Evolutionary conservation across 768 basidiomycete species (phyloP).

Genomic region (Boletus pseudopeckii): DNA sequence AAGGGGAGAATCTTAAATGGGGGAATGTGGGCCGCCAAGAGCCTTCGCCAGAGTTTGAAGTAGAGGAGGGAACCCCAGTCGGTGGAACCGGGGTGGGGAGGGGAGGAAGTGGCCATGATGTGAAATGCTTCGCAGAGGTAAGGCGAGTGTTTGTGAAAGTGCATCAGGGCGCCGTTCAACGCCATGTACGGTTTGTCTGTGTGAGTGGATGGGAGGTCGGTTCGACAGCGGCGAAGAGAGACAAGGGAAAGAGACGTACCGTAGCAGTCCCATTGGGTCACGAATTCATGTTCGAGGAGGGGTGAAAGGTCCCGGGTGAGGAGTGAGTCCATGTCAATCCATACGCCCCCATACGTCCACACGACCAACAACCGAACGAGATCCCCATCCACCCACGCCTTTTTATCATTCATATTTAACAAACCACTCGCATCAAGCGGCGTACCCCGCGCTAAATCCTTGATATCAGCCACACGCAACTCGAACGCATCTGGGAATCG

Average conservation of each 20-base stretch:
- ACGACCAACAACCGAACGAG: conserved; percentile 82
- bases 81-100: conserved; percentile 75
- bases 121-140: conserved; percentile 98
- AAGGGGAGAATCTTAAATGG: conserved; percentile 94
- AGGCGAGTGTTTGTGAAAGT: conserved; percentile 85
- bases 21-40: conserved; percentile 64
- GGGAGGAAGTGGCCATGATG: conserved; percentile 71
- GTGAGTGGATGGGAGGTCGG: neutral
- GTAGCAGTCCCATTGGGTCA: conserved; percentile 99
- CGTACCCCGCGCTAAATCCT: conserved; percentile 67
- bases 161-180: conserved; percentile 93
- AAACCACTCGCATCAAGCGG: conserved; percentile 64
- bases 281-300: conserved; percentile 90
- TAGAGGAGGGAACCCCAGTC: conserved; percentile 96
- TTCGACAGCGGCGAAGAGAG: neutral
- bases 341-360: conserved; percentile 90
- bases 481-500: conserved; percentile 71
- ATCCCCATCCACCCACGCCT: conserved; percentile 95
- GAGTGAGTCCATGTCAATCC: conserved; percentile 97
- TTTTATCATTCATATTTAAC: conserved; percentile 61
- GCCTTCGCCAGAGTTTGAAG: conserved; percentile 83
- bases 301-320: conserved; percentile 85
- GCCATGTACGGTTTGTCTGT: conserved; percentile 74
- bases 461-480: conserved; percentile 66
- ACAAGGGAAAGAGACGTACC: conserved; percentile 44